These are phyloP conservation scores for Pyracantha coccinea DNA, from an alignment of 331 rosid genomes.

Conservation along the genomic window DNA sequence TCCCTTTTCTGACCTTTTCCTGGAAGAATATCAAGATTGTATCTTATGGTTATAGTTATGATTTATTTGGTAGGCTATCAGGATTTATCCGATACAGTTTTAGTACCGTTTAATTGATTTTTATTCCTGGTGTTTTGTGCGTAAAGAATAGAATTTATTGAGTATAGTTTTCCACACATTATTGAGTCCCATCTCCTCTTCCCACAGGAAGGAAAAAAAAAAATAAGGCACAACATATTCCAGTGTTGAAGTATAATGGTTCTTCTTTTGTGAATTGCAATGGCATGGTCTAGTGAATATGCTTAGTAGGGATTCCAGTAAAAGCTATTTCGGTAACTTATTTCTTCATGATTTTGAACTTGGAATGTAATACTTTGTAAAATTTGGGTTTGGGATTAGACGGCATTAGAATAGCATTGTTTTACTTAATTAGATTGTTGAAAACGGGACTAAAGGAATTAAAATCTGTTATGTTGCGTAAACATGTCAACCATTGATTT, in stretches of 20 bases:
- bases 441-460: neutral
- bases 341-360: neutral
- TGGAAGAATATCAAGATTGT: neutral
- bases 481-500: neutral
- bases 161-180: neutral
- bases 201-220: neutral
- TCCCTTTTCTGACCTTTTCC: neutral
- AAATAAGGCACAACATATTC: neutral
- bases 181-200: neutral
- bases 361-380: neutral
- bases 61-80: neutral
- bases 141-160: neutral
- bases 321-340: neutral
- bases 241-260: neutral
- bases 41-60: neutral
- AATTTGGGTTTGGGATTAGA: neutral
- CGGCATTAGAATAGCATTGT: neutral
- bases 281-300: neutral
- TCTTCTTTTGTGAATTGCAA: neutral
- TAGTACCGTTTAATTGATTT: neutral
- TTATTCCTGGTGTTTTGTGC: neutral
- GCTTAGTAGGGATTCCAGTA: neutral
- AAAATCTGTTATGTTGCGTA: neutral
- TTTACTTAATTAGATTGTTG: neutral
- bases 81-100: neutral